phyloP scores from a whole-genome alignment of 2,329 filamentous ascomycete genomes.

The Fusarium euwallaceae region DNA sequence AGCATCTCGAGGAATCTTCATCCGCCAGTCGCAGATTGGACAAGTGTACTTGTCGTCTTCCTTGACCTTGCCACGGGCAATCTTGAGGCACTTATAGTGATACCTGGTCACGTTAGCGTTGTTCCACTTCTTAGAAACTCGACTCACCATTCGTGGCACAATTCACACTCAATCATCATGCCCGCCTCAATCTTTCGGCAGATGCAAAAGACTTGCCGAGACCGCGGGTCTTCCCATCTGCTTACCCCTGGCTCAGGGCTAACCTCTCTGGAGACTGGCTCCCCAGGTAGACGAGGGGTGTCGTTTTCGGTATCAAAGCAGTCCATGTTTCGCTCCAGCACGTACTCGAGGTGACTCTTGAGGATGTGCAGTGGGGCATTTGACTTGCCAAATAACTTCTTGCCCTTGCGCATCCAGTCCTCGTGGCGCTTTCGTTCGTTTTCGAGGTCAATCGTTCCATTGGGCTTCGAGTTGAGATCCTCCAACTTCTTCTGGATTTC shows the following conservation, averaged over 20 bases:
- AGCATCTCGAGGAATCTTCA: constrained; percentile 96
- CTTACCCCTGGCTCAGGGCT: constrained; percentile 66
- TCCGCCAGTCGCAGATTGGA: constrained; percentile 96
- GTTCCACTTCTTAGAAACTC: not conserved
- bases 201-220: constrained; percentile 93
- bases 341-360: constrained; percentile 93
- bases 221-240: constrained; percentile 72
- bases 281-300: constrained; percentile 88
- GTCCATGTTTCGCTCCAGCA: constrained; percentile 87
- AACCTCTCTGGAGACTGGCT: constrained; percentile 89
- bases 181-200: constrained; percentile 93
- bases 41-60: constrained; percentile 99
- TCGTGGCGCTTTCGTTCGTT: constrained; percentile 95
- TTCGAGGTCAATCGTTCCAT: constrained; percentile 91
- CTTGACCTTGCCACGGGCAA: constrained; percentile 96
- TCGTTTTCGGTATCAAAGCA: constrained; percentile 91
- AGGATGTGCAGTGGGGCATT: constrained; percentile 97
- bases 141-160: constrained; percentile 95
- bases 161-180: constrained; percentile 99
- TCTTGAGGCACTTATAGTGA: constrained; percentile 97
- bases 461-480: constrained; percentile 92
- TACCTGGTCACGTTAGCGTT: constrained; percentile 71
- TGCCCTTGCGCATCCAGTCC: constrained; percentile 98
- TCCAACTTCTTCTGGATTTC: constrained; percentile 89
- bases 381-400: constrained; percentile 97